phyloP scores from a whole-genome alignment of 2,329 filamentous ascomycete genomes.

The Arthrinium puccinioides region DNA sequence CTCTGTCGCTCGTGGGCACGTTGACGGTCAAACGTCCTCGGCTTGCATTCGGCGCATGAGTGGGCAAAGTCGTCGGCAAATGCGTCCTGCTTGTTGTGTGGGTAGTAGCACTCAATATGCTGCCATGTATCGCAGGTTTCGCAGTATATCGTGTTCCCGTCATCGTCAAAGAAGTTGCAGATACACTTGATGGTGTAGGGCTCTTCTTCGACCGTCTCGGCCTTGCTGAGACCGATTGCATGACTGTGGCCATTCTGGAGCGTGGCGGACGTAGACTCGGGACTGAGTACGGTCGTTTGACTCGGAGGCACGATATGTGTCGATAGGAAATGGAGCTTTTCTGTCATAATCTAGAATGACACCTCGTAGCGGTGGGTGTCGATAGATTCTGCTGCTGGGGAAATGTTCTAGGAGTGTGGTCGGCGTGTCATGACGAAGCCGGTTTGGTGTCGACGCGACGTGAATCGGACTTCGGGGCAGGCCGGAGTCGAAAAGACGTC shows the following conservation, averaged over 20 bases:
- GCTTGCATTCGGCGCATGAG: conserved; percentile 83
- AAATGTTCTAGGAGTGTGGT: conserved; percentile 39
- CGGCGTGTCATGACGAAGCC: conserved; percentile 51
- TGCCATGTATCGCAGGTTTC: conserved; percentile 97
- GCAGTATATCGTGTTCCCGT: conserved; percentile 96
- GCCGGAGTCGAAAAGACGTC: not conserved
- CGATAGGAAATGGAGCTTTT: conserved; percentile 45
- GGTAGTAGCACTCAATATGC: conserved; percentile 95
- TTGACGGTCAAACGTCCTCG: conserved; percentile 64
- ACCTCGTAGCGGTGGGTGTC: conserved; percentile 32
- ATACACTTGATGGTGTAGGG: conserved; percentile 98
- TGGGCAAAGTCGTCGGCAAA: conserved; percentile 68
- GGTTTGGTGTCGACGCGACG: conserved; percentile 26
- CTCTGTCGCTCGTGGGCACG: conserved; percentile 68
- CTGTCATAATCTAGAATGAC: conserved; percentile 52
- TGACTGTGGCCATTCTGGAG: conserved; percentile 34
- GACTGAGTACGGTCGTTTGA: conserved; percentile 36
- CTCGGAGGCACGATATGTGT: conserved; percentile 49
- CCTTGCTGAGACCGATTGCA: too few relatives aligned
- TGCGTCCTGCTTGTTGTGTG: conserved; percentile 62
- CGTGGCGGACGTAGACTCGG: conserved; percentile 26
- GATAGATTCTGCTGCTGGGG: conserved; percentile 11
- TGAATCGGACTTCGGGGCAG: conserved; percentile 4
- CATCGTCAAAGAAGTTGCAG: conserved; percentile 87
- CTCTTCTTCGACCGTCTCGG: conserved; percentile 63